Evolutionary conservation across 306 rosid genomes (phyloP).

Genomic region (Rubus idaeus): DNA sequence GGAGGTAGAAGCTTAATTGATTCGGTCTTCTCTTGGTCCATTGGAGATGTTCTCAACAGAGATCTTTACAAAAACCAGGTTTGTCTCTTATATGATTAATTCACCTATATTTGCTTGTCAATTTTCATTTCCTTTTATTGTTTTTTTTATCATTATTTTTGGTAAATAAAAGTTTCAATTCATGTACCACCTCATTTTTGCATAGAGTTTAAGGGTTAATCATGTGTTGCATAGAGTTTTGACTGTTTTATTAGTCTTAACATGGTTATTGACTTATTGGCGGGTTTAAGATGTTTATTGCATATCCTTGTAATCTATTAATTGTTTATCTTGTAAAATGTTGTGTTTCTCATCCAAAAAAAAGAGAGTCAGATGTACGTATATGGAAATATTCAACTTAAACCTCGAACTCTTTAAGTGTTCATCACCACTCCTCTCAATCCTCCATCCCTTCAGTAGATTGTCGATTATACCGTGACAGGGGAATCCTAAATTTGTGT

Average conservation of each 20-base stretch:
- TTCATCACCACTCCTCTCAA: no score
- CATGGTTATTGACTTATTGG: background rate
- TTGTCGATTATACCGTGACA: background rate
- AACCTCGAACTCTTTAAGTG: no score
- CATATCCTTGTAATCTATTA: no score
- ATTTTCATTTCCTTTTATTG: background rate
- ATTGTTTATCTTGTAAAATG: background rate
- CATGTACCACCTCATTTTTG: no score
- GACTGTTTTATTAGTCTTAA: background rate
- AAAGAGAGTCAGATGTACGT: no score
- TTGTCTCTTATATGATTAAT: background rate
- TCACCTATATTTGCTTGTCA: background rate
- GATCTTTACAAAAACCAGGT: background rate
- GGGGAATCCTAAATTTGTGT: background rate
- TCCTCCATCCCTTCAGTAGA: no score
- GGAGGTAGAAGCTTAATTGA: background rate
- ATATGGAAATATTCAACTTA: no score
- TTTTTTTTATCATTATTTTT: background rate
- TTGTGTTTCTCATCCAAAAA: no score
- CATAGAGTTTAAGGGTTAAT: no score
- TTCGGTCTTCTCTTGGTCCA: background rate
- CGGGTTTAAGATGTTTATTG: no score
- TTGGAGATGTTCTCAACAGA: background rate
- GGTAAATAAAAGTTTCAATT: no score
- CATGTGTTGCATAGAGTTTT: no score